Evolutionary conservation across 257 asterid species (phyloP).

Genomic region (Solanum neorickii): DNA sequence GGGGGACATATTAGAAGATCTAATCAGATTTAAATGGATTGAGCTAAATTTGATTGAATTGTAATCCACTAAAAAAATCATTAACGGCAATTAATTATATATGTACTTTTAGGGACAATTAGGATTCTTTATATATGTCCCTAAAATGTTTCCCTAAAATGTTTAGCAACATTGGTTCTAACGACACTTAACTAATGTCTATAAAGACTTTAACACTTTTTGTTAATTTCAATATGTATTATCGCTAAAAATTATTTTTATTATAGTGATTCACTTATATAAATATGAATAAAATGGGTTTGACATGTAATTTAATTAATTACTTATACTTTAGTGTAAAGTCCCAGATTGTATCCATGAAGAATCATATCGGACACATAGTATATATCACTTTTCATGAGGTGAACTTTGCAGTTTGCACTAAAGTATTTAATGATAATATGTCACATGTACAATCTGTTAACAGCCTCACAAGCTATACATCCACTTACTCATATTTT

Average conservation of each 20-base stretch:
- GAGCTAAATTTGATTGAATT: neutral
- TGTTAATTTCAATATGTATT: too few species aligned
- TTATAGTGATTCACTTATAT: neutral
- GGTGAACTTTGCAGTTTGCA: neutral
- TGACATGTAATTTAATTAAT: neutral
- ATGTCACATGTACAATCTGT: neutral
- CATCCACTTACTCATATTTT: neutral
- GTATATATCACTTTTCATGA: neutral
- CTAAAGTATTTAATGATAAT: neutral
- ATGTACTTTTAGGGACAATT: too few species aligned
- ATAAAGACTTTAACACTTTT: rapidly evolving
- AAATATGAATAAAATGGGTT: too few species aligned
- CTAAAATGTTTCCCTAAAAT: too few species aligned
- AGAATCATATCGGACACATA: neutral
- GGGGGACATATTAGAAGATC: neutral
- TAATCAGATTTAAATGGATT: neutral
- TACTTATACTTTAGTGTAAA: neutral
- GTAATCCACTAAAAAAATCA: neutral
- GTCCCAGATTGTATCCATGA: neutral
- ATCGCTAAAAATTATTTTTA: too few species aligned
- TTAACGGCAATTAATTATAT: too few species aligned
- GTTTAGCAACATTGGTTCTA: too few species aligned
- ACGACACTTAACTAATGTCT: too few species aligned
- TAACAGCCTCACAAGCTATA: neutral
- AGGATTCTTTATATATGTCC: too few species aligned